These are phyloP conservation scores for Myriosclerotinia scirpicola DNA, from an alignment of 2,329 filamentous ascomycete species.

Conservation along the genomic window DNA sequence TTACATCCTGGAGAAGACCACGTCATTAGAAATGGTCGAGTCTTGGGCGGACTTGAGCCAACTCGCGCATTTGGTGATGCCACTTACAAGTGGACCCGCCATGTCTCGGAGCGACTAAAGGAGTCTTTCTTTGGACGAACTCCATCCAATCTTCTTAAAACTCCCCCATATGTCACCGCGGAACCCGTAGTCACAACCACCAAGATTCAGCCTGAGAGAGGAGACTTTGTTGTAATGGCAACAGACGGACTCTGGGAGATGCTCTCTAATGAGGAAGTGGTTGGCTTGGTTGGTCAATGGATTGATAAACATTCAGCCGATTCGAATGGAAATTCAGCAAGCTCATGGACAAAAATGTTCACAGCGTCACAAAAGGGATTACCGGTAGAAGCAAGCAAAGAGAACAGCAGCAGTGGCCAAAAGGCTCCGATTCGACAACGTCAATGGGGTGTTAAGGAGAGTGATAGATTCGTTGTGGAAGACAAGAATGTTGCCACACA, in stretches of 20 bases:
- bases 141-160: slow-evolving; percentile 75
- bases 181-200: slow-evolving; percentile 94
- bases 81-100: slow-evolving; percentile 91
- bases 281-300: slow-evolving; percentile 96
- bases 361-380: slow-evolving; percentile 56
- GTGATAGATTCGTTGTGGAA: slow-evolving; percentile 84
- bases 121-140: slow-evolving; percentile 83
- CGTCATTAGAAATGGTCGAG: slow-evolving; percentile 84
- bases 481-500: slow-evolving; percentile 97
- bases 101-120: slow-evolving; percentile 80
- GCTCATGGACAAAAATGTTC: slow-evolving; percentile 68
- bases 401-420: slow-evolving; percentile 62
- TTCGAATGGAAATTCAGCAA: slow-evolving; percentile 43
- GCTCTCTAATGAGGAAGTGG: slow-evolving; percentile 97
- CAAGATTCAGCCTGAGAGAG: slow-evolving; percentile 81
- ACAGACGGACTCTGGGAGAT: slow-evolving; percentile 99
- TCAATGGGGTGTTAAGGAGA: slow-evolving; percentile 83
- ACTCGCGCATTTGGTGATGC: slow-evolving; percentile 95
- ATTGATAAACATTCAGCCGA: slow-evolving; percentile 69
- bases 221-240: slow-evolving; percentile 94
- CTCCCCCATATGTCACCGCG: slow-evolving; percentile 94
- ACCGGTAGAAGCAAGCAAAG: slow-evolving; percentile 70
- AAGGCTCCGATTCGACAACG: slow-evolving; percentile 82
- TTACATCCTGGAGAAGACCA: slow-evolving; percentile 88
- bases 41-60: slow-evolving; percentile 88